A percentile compares a stretch with the other conserved stretches of the same genome.
Conservation (phyloP, 2,329 filamentous ascomycete species). For the Ascochyta lentis region DNA sequence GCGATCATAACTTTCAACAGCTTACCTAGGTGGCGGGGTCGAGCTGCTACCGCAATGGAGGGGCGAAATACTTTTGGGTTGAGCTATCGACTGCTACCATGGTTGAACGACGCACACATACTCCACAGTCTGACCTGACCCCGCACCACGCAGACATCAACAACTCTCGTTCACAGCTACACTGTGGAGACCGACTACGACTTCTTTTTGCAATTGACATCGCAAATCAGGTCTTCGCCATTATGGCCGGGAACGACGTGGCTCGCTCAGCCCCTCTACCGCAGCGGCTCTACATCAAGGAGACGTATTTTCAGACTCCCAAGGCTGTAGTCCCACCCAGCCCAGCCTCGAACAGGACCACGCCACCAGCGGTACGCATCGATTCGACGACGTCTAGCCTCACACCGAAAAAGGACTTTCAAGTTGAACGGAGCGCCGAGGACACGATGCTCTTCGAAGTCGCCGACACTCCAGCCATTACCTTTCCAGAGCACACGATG, state of each 20-base stretch:
- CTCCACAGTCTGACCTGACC: not conserved
- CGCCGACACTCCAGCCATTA: not conserved
- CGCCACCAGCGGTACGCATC: not conserved
- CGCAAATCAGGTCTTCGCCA: not conserved
- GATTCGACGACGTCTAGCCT: not conserved
- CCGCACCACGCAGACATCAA: not conserved
- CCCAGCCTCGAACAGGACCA: not conserved
- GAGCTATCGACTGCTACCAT: not conserved
- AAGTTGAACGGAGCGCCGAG: not conserved
- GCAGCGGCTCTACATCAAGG: not conserved
- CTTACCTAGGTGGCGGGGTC: not conserved
- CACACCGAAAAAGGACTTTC: not conserved
- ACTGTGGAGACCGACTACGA: not conserved
- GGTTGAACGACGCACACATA: not conserved
- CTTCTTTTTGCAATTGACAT: not conserved
- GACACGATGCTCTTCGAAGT: not conserved
- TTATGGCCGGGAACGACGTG: not conserved
- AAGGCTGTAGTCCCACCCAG: not conserved
- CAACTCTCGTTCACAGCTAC: not conserved
- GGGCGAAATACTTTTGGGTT: not conserved
- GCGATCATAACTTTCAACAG: too few species aligned
- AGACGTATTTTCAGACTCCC: not conserved
- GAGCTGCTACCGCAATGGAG: not conserved
- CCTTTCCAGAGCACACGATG: not conserved
- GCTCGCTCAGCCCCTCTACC: not conserved